phyloP scores from a whole-genome alignment of 2,329 filamentous ascomycete genomes.

The Venturia carpophila region DNA sequence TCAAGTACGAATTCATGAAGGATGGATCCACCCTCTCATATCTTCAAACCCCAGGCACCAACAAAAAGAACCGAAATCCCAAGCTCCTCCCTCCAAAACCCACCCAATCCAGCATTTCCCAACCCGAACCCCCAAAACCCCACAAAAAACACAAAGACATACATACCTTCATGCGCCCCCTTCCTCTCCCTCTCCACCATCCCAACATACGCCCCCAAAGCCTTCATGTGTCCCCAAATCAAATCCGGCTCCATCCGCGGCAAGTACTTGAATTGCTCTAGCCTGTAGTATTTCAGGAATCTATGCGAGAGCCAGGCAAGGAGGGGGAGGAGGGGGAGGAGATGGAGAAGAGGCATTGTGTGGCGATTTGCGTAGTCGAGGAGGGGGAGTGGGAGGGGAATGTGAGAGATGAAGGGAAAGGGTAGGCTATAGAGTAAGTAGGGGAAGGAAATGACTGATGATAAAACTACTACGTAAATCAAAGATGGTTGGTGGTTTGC shows the following conservation, averaged over 20 bases:
- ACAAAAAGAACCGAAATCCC: not conserved
- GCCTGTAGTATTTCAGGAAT: not conserved
- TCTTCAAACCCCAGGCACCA: no score
- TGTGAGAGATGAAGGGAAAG: no score
- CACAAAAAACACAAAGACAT: not conserved
- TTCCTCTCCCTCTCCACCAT: not conserved
- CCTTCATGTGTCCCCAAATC: conserved; percentile 19
- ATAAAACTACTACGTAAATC: no score
- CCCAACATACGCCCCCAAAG: not conserved
- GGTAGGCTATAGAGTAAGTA: no score
- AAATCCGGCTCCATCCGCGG: conserved; percentile 5
- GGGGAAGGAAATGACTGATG: no score
- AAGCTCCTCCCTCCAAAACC: not conserved
- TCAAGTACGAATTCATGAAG: no score
- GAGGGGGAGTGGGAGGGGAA: not conserved
- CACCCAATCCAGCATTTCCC: no score
- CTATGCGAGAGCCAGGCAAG: not conserved
- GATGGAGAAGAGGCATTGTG: not conserved
- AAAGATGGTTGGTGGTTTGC: no score
- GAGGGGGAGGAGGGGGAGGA: not conserved
- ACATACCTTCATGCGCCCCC: conserved; percentile 13
- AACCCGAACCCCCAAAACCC: not conserved
- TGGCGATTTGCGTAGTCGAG: not conserved
- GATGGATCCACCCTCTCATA: no score
- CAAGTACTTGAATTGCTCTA: conserved; percentile 17